Evolutionary conservation across 2,329 filamentous ascomycete genomes (phyloP).

Genomic region (Aspergillus unguis): DNA sequence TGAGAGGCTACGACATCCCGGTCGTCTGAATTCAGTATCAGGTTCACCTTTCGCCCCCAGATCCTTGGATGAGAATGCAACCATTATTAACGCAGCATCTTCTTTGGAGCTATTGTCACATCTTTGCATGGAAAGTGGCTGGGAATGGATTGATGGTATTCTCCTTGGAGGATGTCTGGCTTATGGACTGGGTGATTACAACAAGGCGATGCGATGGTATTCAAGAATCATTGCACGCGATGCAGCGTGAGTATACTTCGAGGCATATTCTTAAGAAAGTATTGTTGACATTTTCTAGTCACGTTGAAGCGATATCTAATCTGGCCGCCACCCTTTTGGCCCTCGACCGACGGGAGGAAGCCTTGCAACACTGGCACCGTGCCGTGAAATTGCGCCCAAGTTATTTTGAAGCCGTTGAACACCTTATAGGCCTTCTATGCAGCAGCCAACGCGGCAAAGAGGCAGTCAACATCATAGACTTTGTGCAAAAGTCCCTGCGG

Average conservation of each 20-base stretch:
- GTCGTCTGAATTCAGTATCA: slow-evolving; percentile 28
- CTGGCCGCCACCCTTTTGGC: slow-evolving; percentile 85
- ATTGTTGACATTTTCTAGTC: slow-evolving; percentile 49
- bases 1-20: slow-evolving; percentile 31
- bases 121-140: slow-evolving; percentile 74
- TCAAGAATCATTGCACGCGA: slow-evolving; percentile 57
- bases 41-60: slow-evolving; percentile 33
- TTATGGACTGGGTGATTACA: slow-evolving; percentile 82
- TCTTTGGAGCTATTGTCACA: slow-evolving; percentile 69
- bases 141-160: slow-evolving; percentile 92
- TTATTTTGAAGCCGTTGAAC: slow-evolving; percentile 93
- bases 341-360: slow-evolving; percentile 75
- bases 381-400: slow-evolving; percentile 80
- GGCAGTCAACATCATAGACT: slow-evolving; percentile 81
- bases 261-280: slow-evolving; percentile 1
- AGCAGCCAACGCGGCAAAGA: slow-evolving; percentile 75
- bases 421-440: slow-evolving; percentile 84
- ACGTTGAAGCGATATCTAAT: slow-evolving; percentile 92
- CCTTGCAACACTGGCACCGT: slow-evolving; percentile 77
- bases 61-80: slow-evolving; percentile 37
- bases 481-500: slow-evolving; percentile 71
- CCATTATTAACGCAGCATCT: slow-evolving; percentile 57
- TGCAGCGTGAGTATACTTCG: slow-evolving; percentile 44
- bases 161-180: slow-evolving; percentile 85
- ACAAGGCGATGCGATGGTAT: slow-evolving; percentile 58